Percentiles rank a stretch among this genome's conserved stretches.
phyloP scores from a whole-genome alignment of 2,329 filamentous ascomycete species.

The Pseudocercospora ulei region DNA sequence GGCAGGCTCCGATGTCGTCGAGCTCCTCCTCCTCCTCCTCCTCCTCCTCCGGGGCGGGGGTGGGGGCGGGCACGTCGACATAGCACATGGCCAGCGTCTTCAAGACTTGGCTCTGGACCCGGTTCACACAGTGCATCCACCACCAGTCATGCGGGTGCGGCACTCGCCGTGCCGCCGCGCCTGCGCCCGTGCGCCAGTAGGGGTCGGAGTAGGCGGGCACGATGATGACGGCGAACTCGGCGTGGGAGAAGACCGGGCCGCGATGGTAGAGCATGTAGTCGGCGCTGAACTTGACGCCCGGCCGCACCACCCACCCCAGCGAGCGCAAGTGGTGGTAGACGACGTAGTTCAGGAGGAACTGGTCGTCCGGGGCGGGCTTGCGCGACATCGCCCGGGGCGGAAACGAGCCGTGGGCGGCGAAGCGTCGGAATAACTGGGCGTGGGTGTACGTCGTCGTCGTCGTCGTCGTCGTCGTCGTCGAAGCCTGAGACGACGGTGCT shows the following conservation, averaged over 20 bases:
- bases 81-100: conserved; percentile 87
- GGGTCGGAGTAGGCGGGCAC: conserved; percentile 68
- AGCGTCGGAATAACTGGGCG: conserved; percentile 49
- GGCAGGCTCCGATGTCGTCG: conserved; percentile 51
- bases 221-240: conserved; percentile 80
- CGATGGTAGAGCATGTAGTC: conserved; percentile 92
- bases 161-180: conserved; percentile 40
- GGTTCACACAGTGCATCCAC: conserved; percentile 80
- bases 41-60: conserved; percentile 34
- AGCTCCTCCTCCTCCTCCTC: conserved; percentile 32
- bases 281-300: conserved; percentile 87
- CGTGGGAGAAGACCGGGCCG: conserved; percentile 88
- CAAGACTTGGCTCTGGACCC: conserved; percentile 78
- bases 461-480: conserved; percentile 27
- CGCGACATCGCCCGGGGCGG: conserved; percentile 56
- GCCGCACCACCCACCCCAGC: conserved; percentile 84
- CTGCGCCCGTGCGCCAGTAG: conserved; percentile 53
- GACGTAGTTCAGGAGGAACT: conserved; percentile 75
- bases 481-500: conserved; percentile 24
- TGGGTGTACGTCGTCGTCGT: conserved; percentile 30
- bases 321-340: conserved; percentile 96
- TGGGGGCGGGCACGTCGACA: conserved; percentile 73
- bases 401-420: conserved; percentile 37
- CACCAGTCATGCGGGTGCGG: conserved; percentile 52
- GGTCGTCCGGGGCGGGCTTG: conserved; percentile 55